Evolutionary conservation across 805 yeast species (phyloP).

Genomic region (Phaffomyces opuntiae): DNA sequence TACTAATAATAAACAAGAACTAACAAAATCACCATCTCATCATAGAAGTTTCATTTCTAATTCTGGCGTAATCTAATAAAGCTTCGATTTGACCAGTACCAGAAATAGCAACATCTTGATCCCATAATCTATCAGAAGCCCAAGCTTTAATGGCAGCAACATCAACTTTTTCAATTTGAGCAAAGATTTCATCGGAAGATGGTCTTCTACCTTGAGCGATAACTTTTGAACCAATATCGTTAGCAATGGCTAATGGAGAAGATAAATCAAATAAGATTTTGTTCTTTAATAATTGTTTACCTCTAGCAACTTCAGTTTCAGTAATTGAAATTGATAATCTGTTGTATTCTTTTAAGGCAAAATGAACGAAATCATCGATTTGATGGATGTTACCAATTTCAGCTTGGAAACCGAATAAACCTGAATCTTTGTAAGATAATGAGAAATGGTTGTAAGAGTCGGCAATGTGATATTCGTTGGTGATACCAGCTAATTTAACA

Average conservation of each 20-base stretch:
- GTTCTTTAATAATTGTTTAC: constrained; percentile 64
- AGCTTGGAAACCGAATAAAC: constrained; percentile 78
- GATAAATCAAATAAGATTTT: constrained; percentile 45
- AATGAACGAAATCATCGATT: constrained; percentile 75
- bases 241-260: constrained; percentile 44
- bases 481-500: constrained; percentile 62
- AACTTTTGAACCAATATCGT: constrained; percentile 52
- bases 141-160: constrained; percentile 56
- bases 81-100: constrained; percentile 86
- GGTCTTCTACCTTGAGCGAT: constrained; percentile 57
- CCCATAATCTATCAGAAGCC: constrained; percentile 76
- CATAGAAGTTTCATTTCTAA: constrained; percentile 85
- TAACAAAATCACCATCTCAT: constrained; percentile 58
- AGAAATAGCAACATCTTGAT: constrained; percentile 75
- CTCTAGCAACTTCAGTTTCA: constrained; percentile 73
- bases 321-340: constrained; percentile 70
- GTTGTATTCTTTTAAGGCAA: constrained; percentile 82
- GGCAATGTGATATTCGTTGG: constrained; percentile 66
- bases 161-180: constrained; percentile 56
- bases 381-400: constrained; percentile 50
- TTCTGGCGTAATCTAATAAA: constrained; percentile 75
- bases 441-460: constrained; percentile 70
- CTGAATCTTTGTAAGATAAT: constrained; percentile 64
- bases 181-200: constrained; percentile 51
- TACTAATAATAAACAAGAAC: constrained; percentile 1